Base-by-base conservation (phyloP, 2,329 filamentous ascomycete genomes). In the Botrytis aclada region DNA sequence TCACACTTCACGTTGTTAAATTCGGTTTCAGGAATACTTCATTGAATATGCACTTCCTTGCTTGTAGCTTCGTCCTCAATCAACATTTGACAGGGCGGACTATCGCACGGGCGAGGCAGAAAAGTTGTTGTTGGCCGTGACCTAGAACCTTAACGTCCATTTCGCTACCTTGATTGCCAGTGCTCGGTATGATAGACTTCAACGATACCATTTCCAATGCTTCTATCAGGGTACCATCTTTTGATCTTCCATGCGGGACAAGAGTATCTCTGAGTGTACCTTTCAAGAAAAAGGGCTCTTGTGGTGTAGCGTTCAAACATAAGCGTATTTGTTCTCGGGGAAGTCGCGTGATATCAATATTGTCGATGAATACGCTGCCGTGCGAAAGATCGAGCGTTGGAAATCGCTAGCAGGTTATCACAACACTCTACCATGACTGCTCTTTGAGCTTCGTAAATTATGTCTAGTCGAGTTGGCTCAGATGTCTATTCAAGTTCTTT, bases 281-380 rank as follows among this genome's bases (percentile, higher is more conserved):
- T 16, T n/a, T n/a, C 1, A 88, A 79, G 78, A 89, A 87, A 4
- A 86, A 83, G 0, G 86, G 79, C 6, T 88, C 87, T 76, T 89
- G 87, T 0, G 87, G 85, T 0, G 88, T 79, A 9, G 85, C 84
- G 58, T 87, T 85, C 54, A 89, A 79, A 0, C 83, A 84, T 58
- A 83, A 80, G 14, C 87, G 85, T 0, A 77, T 73, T 29, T 87
- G 83, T 32, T 80, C 18, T 79, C 20, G 12, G 72, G 77, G 3
- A 39, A 64, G 3, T 65, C 37, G 4, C 73, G 41, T 6, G 74
- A 63, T 41, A 39, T 63, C 34, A 22, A 25, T 20, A 34, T 12
- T 14, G 22, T 63, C 37, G 3, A 63, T n/a, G 12, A 43, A 39
- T n/a, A 63, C 41, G 16, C 20, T 12, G 6, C 61, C 37, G 12